phyloP scores from a whole-genome alignment of 495 filamentous ascomycete genomes.

The Margaritispora aquatica region DNA sequence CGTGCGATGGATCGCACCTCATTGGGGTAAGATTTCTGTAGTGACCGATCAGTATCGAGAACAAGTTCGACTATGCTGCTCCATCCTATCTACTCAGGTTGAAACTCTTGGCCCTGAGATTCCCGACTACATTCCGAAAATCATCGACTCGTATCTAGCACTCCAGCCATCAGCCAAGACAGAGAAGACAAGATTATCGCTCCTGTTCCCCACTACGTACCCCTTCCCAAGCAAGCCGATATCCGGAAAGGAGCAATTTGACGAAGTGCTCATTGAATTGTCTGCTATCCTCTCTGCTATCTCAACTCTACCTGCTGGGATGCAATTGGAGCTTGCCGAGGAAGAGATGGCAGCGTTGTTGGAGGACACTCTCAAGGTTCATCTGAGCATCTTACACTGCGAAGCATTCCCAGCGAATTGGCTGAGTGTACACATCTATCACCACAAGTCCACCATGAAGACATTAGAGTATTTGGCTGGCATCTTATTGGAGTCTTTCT shows the following conservation, averaged over 20 bases:
- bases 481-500: slow-evolving; percentile 68
- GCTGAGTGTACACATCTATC: slow-evolving; percentile 91
- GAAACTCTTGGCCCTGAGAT: slow-evolving; percentile 72
- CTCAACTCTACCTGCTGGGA: slow-evolving; percentile 60
- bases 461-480: slow-evolving; percentile 78
- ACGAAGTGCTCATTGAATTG: slow-evolving; percentile 86
- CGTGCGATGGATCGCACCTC: slow-evolving; percentile 83
- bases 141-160: slow-evolving; percentile 80
- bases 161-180: slow-evolving; percentile 59
- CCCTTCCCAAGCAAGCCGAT: slow-evolving; percentile 77
- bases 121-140: slow-evolving; percentile 82
- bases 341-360: slow-evolving; percentile 71
- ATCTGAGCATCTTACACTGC: slow-evolving; percentile 81
- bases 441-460: slow-evolving; percentile 86
- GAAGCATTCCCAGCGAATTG: slow-evolving; percentile 86
- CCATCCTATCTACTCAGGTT: slow-evolving; percentile 79
- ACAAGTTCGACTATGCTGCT: slow-evolving; percentile 87
- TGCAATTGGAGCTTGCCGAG: slow-evolving; percentile 64
- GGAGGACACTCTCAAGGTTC: slow-evolving; percentile 68
- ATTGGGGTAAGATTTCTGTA: slow-evolving; percentile 74
- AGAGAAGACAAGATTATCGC: slow-evolving; percentile 64
- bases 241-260: slow-evolving; percentile 57
- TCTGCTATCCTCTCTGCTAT: slow-evolving; percentile 80
- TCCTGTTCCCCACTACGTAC: slow-evolving; percentile 85
- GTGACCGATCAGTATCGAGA: slow-evolving; percentile 85